These are phyloP conservation scores for Diutina siamensis DNA, from an alignment of 1,139 yeast genomes.

Conservation along the genomic window DNA sequence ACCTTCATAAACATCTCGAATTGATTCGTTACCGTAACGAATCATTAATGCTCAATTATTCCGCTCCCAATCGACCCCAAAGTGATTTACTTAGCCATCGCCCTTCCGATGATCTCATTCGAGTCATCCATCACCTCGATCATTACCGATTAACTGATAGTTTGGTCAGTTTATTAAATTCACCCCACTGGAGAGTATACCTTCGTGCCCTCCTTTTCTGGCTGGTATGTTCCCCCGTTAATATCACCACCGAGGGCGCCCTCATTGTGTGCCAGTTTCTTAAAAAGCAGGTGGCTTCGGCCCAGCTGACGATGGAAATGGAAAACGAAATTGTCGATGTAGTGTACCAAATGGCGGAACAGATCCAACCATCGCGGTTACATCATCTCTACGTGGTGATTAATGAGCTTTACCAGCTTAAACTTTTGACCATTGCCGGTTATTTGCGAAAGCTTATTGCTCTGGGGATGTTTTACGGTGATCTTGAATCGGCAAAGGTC, in stretches of 20 bases:
- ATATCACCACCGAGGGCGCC: constrained; percentile 21
- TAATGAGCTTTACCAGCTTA: constrained; percentile 40
- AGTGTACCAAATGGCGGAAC: constrained; percentile 15
- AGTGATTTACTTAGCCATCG: constrained; percentile 16
- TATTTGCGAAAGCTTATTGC: constrained; percentile 73
- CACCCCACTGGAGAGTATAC: constrained; percentile 27
- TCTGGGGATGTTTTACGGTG: constrained; percentile 58
- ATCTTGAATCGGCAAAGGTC: constrained; percentile 16
- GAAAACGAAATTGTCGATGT: constrained; percentile 33
- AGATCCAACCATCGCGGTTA: constrained; percentile 10
- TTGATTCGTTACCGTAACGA: constrained; percentile 59
- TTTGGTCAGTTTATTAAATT: constrained; percentile 17
- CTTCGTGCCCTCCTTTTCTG: constrained; percentile 33
- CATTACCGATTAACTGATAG: constrained; percentile 20
- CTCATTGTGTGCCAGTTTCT: constrained; percentile 29
- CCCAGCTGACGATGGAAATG: constrained; percentile 28
- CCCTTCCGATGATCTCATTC: constrained; percentile 22
- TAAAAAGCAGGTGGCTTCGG: constrained; percentile 18
- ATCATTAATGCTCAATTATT: constrained; percentile 40
- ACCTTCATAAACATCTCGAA: constrained; percentile 41
- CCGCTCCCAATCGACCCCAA: constrained; percentile 1
- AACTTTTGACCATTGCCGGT: constrained; percentile 48
- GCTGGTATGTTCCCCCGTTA: constrained; percentile 17
- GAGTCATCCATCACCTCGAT: constrained; percentile 24
- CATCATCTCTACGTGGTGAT: constrained; percentile 38